phyloP scores from a whole-genome alignment of 2,329 filamentous ascomycete species.

The Apiospora pterosperma region DNA sequence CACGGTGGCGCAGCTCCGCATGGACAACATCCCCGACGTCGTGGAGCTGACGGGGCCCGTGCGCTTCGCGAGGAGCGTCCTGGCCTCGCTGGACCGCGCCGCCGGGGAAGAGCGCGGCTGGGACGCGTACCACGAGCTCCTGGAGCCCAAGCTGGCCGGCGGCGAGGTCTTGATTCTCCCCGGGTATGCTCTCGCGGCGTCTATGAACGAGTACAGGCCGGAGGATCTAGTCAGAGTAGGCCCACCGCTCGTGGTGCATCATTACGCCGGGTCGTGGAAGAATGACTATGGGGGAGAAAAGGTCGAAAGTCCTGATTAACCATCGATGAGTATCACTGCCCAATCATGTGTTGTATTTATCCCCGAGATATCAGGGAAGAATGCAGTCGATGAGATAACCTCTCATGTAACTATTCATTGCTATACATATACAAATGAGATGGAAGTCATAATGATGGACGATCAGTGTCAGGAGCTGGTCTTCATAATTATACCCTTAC shows the following conservation, averaged over 20 bases:
- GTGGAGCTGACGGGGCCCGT: constrained; percentile 14
- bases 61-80: constrained; percentile 11
- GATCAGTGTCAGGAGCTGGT: too few relatives aligned
- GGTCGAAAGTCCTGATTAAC: too few relatives aligned
- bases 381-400: too few relatives aligned
- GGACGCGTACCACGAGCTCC: background rate
- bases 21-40: constrained; percentile 13
- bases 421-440: too few relatives aligned
- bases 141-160: constrained; percentile 4
- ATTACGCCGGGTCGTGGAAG: constrained; percentile 12
- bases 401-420: too few relatives aligned
- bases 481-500: too few relatives aligned
- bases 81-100: background rate
- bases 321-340: too few relatives aligned
- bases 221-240: constrained; percentile 3
- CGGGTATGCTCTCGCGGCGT: background rate
- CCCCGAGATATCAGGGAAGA: too few relatives aligned
- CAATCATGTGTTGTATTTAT: too few relatives aligned
- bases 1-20: constrained; percentile 8
- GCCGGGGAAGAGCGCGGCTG: background rate
- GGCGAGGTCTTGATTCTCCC: constrained; percentile 3
- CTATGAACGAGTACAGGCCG: background rate
- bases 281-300: constrained; percentile 8
- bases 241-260: constrained; percentile 8
- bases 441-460: too few relatives aligned